Base-by-base conservation (phyloP, 495 filamentous ascomycete genomes). In the Aspergillus sclerotioniger region DNA sequence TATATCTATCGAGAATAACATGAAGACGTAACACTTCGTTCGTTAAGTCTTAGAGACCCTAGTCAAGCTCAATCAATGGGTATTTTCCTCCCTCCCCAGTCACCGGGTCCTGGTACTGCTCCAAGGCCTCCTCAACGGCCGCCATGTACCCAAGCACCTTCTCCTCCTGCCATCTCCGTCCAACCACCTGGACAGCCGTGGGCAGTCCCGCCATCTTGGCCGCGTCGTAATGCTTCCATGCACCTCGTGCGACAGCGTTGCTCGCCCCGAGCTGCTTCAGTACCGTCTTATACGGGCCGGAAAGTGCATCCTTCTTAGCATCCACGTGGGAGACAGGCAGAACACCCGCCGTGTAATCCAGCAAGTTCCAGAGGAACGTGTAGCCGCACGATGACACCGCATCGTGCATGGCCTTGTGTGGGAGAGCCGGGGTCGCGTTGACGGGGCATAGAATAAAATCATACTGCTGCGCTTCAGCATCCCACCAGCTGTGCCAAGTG, bases 361-460 rank as follows among this genome's bases (percentile, higher is more conserved):
- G 80, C 79, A 97, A 56, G 65, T 97, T 98, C 79, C 93, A 98
- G 54, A 98, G 75, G 68, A 98, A 96, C 0, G 93, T 97, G 69
- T 98, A 98, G 3, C 92, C 92, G 64, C 94, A 98, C 41, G 86
- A 90, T 54, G 86, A 88, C 41, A 96, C 90, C 0, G 90, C 91
- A 57, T 90, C 83, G 60, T 84, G 84, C 91, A 96, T 96, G 6
- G 85, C 93, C 44, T 87, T 83, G 68, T 93, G 90, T 1, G 91
- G 92, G 15, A 96, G 83, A 10, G 93, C 94, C 0, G 94, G 93
- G 15, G 91, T 92, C 0, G 93, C 90, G 71, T 97, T 96, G 3
- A 86, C 89, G n/a, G 89, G 88, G 31, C 89, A 87, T 15, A 97
- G 67, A 32, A 98, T 80, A 54, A 93, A 87, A 65, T 97, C 94